These are phyloP conservation scores for Marasmius oreades DNA, from an alignment of 1,284 basidiomycete genomes.

Conservation along the genomic window DNA sequence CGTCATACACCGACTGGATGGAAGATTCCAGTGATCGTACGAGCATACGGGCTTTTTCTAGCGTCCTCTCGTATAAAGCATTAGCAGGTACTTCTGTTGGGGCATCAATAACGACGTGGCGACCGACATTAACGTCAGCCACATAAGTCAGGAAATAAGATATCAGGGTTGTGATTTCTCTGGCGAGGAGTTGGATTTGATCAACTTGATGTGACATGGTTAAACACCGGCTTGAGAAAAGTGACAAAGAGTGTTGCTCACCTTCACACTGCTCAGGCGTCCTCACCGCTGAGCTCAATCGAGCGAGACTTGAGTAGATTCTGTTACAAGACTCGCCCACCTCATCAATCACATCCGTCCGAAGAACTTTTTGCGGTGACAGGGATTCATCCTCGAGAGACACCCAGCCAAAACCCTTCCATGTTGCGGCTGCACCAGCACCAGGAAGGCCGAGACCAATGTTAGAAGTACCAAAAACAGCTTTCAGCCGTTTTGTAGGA, in stretches of 20 bases:
- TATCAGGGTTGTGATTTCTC: conserved; percentile 49
- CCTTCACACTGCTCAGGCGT: conserved; percentile 36
- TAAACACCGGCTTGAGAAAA: not conserved
- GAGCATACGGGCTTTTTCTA: conserved; percentile 62
- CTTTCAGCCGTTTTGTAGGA: conserved; percentile 55
- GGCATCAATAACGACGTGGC: conserved; percentile 74
- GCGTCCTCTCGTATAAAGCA: conserved; percentile 55
- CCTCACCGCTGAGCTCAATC: conserved; percentile 36
- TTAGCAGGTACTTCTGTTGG: conserved; percentile 39
- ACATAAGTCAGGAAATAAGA: conserved; percentile 54
- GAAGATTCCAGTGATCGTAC: conserved; percentile 65
- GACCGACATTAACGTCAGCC: conserved; percentile 70
- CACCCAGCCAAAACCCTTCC: conserved; percentile 81
- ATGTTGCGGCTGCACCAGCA: conserved; percentile 61
- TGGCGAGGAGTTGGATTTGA: conserved; percentile 38
- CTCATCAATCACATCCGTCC: conserved; percentile 50
- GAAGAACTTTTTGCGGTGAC: conserved; percentile 46
- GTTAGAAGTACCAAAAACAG: conserved; percentile 59
- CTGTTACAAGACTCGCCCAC: conserved; percentile 43
- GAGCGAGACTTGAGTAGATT: conserved; percentile 45
- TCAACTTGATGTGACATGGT: conserved; percentile 25
- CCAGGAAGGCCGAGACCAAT: conserved; percentile 73
- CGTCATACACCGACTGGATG: conserved; percentile 71
- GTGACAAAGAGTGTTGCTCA: conserved; percentile 22
- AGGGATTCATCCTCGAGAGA: conserved; percentile 45